Percentiles rank a stretch among this genome's conserved stretches.
Conservation (phyloP, 2,329 filamentous ascomycete genomes). For the Hypoxylon rubiginosum region DNA sequence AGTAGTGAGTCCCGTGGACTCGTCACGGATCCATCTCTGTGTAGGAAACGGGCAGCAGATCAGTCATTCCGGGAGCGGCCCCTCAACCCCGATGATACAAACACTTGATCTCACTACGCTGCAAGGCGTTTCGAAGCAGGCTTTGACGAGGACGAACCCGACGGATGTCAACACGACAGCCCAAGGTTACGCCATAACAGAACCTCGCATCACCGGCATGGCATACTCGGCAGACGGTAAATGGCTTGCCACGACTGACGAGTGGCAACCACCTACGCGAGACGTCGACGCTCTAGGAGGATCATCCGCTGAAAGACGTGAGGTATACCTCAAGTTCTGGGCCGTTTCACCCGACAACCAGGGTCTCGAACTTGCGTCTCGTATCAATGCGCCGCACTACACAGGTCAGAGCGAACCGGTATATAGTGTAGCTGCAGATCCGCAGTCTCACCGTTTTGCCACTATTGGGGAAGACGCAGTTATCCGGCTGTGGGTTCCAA, state of each 20-base stretch:
- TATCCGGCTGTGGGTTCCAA: constrained; percentile 86
- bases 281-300: constrained; percentile 73
- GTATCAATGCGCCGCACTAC: constrained; percentile 86
- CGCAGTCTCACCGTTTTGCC: constrained; percentile 78
- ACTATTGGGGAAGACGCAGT: constrained; percentile 86
- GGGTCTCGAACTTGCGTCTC: constrained; percentile 80
- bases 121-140: constrained; percentile 86
- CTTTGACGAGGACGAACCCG: constrained; percentile 87
- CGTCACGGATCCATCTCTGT: constrained; percentile 76
- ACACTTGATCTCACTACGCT: constrained; percentile 87
- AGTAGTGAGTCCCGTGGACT: constrained; percentile 71
- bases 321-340: constrained; percentile 95
- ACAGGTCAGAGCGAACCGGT: constrained; percentile 69
- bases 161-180: constrained; percentile 84
- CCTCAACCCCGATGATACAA: constrained; percentile 76
- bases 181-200: constrained; percentile 77
- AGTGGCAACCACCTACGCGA: constrained; percentile 81
- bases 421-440: constrained; percentile 80
- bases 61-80: constrained; percentile 63
- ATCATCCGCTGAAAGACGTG: constrained; percentile 66
- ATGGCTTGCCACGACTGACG: constrained; percentile 93
- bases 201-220: constrained; percentile 83
- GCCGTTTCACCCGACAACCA: constrained; percentile 69
- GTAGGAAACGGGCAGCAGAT: constrained; percentile 73
- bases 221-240: constrained; percentile 83